These are phyloP conservation scores for Xylaria flabelliformis DNA, from an alignment of 495 filamentous ascomycete species.

Conservation along the genomic window DNA sequence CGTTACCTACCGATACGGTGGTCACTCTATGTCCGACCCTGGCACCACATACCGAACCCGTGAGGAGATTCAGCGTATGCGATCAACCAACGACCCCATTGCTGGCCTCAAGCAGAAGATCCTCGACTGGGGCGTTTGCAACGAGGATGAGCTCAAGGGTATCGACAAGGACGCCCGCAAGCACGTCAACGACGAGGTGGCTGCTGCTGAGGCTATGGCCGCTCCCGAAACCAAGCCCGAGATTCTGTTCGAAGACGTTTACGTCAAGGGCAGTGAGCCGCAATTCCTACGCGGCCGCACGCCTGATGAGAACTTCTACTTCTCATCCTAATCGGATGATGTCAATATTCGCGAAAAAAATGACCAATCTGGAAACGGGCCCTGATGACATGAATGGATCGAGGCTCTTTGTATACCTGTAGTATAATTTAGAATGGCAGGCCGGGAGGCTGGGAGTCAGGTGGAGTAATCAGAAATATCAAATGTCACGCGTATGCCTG, in stretches of 20 bases:
- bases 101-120: slow-evolving; percentile 97
- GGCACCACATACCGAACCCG: slow-evolving; percentile 98
- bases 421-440: slow-evolving; percentile 41
- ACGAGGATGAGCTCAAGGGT: slow-evolving; percentile 95
- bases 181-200: slow-evolving; percentile 88
- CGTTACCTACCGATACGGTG: slow-evolving; percentile 98
- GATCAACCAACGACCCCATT: slow-evolving; percentile 96
- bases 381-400: slow-evolving; percentile 15
- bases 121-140: slow-evolving; percentile 89
- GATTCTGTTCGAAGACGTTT: slow-evolving; percentile 96
- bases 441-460: slow-evolving; percentile 27
- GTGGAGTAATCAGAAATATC: slow-evolving; percentile 34
- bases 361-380: background rate
- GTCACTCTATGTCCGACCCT: slow-evolving; percentile 99
- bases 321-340: slow-evolving; percentile 34
- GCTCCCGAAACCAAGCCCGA: slow-evolving; percentile 75
- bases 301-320: slow-evolving; percentile 94
- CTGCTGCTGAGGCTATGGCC: slow-evolving; percentile 84
- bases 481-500: background rate
- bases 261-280: slow-evolving; percentile 90
- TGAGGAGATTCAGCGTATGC: slow-evolving; percentile 99
- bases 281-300: slow-evolving; percentile 87
- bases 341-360: background rate
- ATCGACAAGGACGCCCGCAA: slow-evolving; percentile 91
- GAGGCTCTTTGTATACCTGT: slow-evolving; percentile 28